Evolutionary conservation across 2,329 filamentous ascomycete genomes (phyloP), one percentile per base, ranked within the genome.

Genomic region (Cercospora beticola): DNA sequence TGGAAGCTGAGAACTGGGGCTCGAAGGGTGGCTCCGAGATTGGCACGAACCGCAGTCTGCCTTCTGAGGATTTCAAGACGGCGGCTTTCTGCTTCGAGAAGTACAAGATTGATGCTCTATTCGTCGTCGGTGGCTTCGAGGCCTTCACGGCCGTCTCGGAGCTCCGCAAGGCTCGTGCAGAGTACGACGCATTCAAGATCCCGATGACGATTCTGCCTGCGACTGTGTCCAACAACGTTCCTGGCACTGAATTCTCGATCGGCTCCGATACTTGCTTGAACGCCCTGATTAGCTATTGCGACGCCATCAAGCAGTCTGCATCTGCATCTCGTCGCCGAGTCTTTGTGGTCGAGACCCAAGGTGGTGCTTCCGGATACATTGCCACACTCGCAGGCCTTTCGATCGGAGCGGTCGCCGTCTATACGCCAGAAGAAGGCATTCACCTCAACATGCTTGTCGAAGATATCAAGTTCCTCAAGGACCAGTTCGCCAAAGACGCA

Each of bases 211-310:
- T 97, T 52, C 86, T 99, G 28, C 95, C 95, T 0, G 95, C 95
- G n/a, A 99, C 95, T 9, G 94, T 99, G 74, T 97, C 93, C 73
- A 99, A 99, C 86, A 99, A 99, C 79, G 95, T 99, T 4, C 95
- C 95, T 0, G 95, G 95, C 46, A 97, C 94, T 0, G 95, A 99
- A 81, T 98, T 97, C 83, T 97, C 93, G 1, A 88, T 99, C 57
- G 95, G 95, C 54, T 97, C 93, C 33, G 95, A 99, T 77, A 99
- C 95, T 1, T 98, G 95, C 78, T 84, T 99, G 71, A 99, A 99
- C 82, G 93, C 97, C 65, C 86, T 99, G 46, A 93, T 97, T 71
- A 88, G 90, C 74, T 99, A 97, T 82, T 97, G 94, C 79, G 95
- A 99, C 84, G 94, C 94, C 76, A 97, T 98, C 82, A 93, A 96